Percentiles rank a stretch among this genome's conserved stretches.
Evolutionary conservation across 139 green algal species (phyloP).

Genomic region (Volvox africanus): DNA sequence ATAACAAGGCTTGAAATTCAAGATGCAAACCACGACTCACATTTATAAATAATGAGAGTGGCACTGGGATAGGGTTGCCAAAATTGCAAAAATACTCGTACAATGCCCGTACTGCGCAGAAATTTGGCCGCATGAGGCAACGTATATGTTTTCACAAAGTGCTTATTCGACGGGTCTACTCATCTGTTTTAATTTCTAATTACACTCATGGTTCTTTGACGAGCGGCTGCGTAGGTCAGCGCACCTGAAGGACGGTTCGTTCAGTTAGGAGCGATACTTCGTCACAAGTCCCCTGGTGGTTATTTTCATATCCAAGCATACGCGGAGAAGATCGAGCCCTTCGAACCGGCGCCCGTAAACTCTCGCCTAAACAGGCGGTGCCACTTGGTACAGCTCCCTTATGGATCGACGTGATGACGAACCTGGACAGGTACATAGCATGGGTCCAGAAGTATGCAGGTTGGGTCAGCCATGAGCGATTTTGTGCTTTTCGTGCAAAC

Average conservation of each 20-base stretch:
- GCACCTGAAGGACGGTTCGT: background rate
- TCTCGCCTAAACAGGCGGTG: constrained; percentile 35
- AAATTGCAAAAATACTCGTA: too few relatives aligned
- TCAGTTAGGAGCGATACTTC: background rate
- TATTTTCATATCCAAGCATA: background rate
- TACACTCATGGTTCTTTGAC: background rate
- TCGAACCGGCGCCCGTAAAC: background rate
- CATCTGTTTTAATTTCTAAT: background rate
- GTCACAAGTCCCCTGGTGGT: background rate
- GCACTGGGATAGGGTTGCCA: too few relatives aligned
- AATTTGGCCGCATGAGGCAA: too few relatives aligned
- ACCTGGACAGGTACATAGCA: background rate
- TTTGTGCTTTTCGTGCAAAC: too few relatives aligned
- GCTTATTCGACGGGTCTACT: too few relatives aligned
- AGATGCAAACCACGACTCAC: too few relatives aligned
- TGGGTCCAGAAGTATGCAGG: background rate
- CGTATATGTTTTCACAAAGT: too few relatives aligned
- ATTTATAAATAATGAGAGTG: too few relatives aligned
- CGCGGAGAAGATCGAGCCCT: background rate
- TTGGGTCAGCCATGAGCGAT: too few relatives aligned
- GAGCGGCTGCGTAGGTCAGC: background rate
- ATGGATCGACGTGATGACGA: constrained; percentile 14
- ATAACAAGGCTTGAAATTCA: too few relatives aligned
- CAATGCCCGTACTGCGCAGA: too few relatives aligned
- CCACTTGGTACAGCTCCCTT: background rate